Evolutionary conservation across 2,329 filamentous ascomycete species (phyloP), one percentile per base, ranked within the genome.

Genomic region (Keithomyces neogunnii): DNA sequence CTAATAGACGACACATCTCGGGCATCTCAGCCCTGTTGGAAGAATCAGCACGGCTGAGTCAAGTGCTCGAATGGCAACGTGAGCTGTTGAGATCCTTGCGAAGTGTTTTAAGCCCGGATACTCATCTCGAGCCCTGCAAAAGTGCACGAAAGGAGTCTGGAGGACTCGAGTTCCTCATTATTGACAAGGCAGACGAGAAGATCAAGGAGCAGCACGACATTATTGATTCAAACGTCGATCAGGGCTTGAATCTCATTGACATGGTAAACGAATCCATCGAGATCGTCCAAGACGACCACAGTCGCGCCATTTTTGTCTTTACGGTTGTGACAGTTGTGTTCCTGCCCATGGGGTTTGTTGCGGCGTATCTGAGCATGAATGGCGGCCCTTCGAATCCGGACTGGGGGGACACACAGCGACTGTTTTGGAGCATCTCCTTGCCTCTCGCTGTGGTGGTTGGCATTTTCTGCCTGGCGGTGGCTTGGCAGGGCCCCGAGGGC

Each of bases 351-450:
- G 63, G 61, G 5, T 66, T 66, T 36, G 53, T 66, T 30, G 57
- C 63, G 1, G 57, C 60, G 46, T 65, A 63, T 48, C 46, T 67
- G n/a, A 62, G 64, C 32, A 66, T 66, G 65, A 64, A 63, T 31
- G 53, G 44, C 10, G 49, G 53, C 10, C 49, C 50, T 6, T 50
- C 48, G 3, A 46, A 44, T 28, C 35, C 46, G 33, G 48, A 51
- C 30, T 55, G 49, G 52, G 40, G 33, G 2, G 52, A 47, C 26
- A 50, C 48, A 3, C 54, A 57, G 52, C 33, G 33, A 11, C 47
- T 48, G 3, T 57, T 57, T 40, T 57, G 56, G 56, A 48, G 44
- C 40, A 52, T 50, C 10, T 44, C 56, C 2, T 47, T 31, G 29
- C 54, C 56, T 2, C 36, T 57, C 28, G 49, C 56, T 8, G 50